These are phyloP conservation scores for Helminthosporium solani DNA, from an alignment of 2,329 filamentous ascomycete species.

Conservation along the genomic window DNA sequence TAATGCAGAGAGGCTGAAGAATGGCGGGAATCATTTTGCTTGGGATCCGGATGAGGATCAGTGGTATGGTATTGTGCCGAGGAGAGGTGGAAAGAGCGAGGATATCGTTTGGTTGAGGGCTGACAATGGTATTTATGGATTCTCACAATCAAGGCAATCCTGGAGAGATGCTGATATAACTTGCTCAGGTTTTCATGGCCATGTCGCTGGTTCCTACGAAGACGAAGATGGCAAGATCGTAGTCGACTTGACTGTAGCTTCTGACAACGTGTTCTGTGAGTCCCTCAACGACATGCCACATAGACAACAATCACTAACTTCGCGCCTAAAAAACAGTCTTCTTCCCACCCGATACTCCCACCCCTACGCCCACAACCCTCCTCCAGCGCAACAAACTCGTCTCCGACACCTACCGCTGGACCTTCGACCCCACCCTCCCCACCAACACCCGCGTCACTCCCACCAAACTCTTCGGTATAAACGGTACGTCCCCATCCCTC, in stretches of 20 bases:
- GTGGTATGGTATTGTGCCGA: conserved; percentile 56
- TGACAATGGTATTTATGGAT: conserved; percentile 53
- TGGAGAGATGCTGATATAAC: neutral
- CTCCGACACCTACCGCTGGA: conserved; percentile 43
- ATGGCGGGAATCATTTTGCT: conserved; percentile 44
- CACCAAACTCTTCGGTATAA: conserved; percentile 35
- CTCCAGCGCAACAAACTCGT: conserved; percentile 46
- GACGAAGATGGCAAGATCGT: conserved; percentile 39
- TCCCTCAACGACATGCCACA: neutral
- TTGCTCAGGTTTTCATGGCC: conserved; percentile 42
- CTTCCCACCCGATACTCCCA: conserved; percentile 42
- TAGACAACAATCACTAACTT: conserved; percentile 36
- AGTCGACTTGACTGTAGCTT: conserved; percentile 43
- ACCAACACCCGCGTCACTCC: conserved; percentile 33
- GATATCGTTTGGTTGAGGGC: conserved; percentile 56
- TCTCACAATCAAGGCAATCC: neutral
- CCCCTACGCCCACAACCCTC: conserved; percentile 35
- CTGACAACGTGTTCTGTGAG: conserved; percentile 41
- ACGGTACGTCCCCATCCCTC: too few species aligned
- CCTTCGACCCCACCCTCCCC: conserved; percentile 39
- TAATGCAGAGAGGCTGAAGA: conserved; percentile 38
- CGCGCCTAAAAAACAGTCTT: too few species aligned
- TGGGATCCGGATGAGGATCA: conserved; percentile 55
- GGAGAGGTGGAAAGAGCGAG: conserved; percentile 52
- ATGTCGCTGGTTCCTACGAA: conserved; percentile 48